These are phyloP conservation scores for Oryza glumipatula DNA, from an alignment of 176 grass and related monocot species.

Conservation along the genomic window DNA sequence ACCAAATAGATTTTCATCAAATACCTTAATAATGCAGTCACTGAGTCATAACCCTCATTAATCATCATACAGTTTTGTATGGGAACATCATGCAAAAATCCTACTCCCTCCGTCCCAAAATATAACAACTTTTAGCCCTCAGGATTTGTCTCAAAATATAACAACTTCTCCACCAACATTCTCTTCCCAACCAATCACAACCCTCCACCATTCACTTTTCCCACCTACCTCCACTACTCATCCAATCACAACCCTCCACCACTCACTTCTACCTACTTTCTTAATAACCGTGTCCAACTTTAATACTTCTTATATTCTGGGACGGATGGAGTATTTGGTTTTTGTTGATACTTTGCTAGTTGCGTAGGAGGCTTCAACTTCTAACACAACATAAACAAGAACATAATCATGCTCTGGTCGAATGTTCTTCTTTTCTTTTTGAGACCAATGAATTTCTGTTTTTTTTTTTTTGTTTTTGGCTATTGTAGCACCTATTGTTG, in stretches of 20 bases:
- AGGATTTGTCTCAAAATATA: too few species aligned
- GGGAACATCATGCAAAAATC: neutral
- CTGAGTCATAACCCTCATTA: neutral
- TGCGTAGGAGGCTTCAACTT: slow-evolving; percentile 6
- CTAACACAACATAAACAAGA: neutral
- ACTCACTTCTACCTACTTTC: too few species aligned
- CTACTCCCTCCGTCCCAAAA: too few species aligned
- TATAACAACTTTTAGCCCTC: too few species aligned
- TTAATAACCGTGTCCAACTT: too few species aligned
- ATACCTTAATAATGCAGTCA: neutral
- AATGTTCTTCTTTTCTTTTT: neutral
- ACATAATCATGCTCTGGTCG: neutral
- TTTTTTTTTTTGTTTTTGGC: neutral
- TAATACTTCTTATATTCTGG: too few species aligned
- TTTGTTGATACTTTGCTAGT: neutral
- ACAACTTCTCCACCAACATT: too few species aligned
- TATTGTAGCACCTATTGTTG: slow-evolving; percentile 10
- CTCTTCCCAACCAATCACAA: too few species aligned
- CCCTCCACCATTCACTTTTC: too few species aligned
- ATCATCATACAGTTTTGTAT: slow-evolving; percentile 3
- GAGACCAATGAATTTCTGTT: too few species aligned
- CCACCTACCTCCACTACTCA: too few species aligned
- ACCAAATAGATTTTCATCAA: slow-evolving; percentile 26
- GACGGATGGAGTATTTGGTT: neutral
- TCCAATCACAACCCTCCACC: too few species aligned